Base-by-base conservation (phyloP, 768 basidiomycete species). In the Mrakia hoshinonis region DNA sequence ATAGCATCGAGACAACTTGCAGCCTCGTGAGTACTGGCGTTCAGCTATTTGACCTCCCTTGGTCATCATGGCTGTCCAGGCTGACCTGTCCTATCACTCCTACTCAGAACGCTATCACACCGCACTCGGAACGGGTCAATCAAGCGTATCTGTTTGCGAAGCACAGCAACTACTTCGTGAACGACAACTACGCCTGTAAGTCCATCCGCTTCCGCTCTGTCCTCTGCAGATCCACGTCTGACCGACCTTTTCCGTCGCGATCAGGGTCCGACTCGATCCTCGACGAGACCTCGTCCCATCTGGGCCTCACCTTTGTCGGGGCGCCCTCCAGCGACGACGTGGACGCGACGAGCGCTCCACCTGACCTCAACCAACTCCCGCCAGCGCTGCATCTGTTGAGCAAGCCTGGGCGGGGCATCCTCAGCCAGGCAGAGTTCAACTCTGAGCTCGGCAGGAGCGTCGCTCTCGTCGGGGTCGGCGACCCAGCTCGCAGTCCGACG, bases 261-360 rank as follows among this genome's bases (percentile, higher is more conserved):
- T 58, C 3, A 58, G 55, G 58, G 58, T 61, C 58, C 58, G 58
- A 61, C 58, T 36, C 36, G 7, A 61, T 61, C 58, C 58, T 61
- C 58, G 36, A 34, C 58, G n/a, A 22, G 1, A 61, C 58, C 58
- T 61, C 58, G 31, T 36, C 58, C 36, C 20, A 36, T 34, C 58
- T 61, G 7, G 36, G n/a, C 36, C 34, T 61, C 2, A 38, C 31
- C 58, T 61, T 61, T 36, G 58, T 61, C 36, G 58, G 58, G 22
- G 58, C 58, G 22, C 58, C 58, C 58, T 15, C 36, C 5, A 20
- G 22, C 58, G 43, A 39, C 58, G 18, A 29, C 58, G 15, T 20
- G 31, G 20, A 36, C 36, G n/a, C n/a, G n/a, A n/a, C n/a, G n/a
- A n/a, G n/a, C n/a, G n/a, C 18, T 31, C 58, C 9, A n/a, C 20